Conservation (phyloP, 2,329 filamentous ascomycete species). For the Sarocladium strictum region DNA sequence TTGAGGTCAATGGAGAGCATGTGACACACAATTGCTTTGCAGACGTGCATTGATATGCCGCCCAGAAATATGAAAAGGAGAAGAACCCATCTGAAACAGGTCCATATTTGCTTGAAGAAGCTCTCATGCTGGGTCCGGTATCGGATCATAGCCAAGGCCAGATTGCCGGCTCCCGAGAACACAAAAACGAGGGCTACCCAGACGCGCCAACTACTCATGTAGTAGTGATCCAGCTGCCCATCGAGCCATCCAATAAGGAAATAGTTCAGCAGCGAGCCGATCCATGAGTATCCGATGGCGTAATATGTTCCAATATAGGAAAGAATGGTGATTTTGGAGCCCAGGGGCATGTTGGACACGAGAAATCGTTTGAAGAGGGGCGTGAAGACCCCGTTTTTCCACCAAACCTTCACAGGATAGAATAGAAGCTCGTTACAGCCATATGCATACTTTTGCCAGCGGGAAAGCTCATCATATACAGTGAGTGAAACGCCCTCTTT, state of each 20-base stretch:
- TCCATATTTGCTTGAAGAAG: not conserved
- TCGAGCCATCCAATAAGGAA: not conserved
- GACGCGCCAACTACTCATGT: not conserved
- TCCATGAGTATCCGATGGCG: not conserved
- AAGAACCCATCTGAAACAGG: not conserved
- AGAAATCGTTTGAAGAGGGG: slow-evolving; percentile 57
- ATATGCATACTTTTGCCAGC: slow-evolving; percentile 71
- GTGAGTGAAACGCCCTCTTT: slow-evolving; percentile 69
- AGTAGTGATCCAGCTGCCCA: not conserved
- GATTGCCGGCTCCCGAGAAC: not conserved
- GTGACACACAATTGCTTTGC: not conserved
- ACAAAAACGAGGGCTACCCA: not conserved
- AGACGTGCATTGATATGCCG: not conserved
- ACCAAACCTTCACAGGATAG: slow-evolving; percentile 51
- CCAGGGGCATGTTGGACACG: slow-evolving; percentile 52
- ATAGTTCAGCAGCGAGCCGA: not conserved
- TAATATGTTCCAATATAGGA: slow-evolving; percentile 60
- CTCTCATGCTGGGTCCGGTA: not conserved
- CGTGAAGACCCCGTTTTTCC: slow-evolving; percentile 58
- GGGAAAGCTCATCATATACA: slow-evolving; percentile 64
- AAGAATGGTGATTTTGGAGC: slow-evolving; percentile 65
- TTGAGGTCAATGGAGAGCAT: not conserved
- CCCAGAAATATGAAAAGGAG: not conserved
- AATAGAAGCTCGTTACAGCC: slow-evolving; percentile 68
- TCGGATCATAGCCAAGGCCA: not conserved